Evolutionary conservation across 129 eudicot genomes (phyloP).

Genomic region (Tagetes erecta): DNA sequence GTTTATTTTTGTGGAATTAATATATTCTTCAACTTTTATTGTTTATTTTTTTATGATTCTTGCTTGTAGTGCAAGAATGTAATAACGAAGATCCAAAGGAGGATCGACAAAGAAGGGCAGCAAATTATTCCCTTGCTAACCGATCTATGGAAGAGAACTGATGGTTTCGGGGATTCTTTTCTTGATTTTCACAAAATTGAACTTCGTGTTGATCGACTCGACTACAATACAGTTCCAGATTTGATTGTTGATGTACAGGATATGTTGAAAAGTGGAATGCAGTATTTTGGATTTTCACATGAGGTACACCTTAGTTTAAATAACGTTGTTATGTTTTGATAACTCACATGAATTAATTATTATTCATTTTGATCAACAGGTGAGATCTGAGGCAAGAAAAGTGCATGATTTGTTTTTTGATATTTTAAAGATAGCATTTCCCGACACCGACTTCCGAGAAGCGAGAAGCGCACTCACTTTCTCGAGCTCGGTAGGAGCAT

Average conservation of each 20-base stretch:
- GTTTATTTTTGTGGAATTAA: neutral
- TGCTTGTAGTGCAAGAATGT: slow-evolving; percentile 82
- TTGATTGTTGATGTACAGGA: slow-evolving; percentile 80
- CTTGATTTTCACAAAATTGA: slow-evolving; percentile 77
- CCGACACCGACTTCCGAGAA: slow-evolving; percentile 82
- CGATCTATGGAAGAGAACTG: slow-evolving; percentile 84
- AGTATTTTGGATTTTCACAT: slow-evolving; percentile 62
- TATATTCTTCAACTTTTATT: neutral
- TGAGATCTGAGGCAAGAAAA: slow-evolving; percentile 85
- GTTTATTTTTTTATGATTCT: neutral
- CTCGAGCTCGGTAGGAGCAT: slow-evolving; percentile 41
- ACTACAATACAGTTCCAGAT: slow-evolving; percentile 69
- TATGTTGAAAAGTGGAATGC: slow-evolving; percentile 77
- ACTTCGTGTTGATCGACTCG: slow-evolving; percentile 58
- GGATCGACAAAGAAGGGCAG: slow-evolving; percentile 84
- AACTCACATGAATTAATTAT: neutral
- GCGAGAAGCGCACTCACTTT: slow-evolving; percentile 74
- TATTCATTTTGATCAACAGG: slow-evolving; percentile 46
- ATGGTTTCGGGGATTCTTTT: slow-evolving; percentile 46
- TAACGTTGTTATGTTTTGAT: neutral
- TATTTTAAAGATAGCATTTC: slow-evolving; percentile 63
- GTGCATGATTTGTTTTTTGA: slow-evolving; percentile 92
- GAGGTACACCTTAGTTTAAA: slow-evolving; percentile 55
- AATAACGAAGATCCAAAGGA: slow-evolving; percentile 69
- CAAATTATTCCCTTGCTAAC: slow-evolving; percentile 80